Conservation (phyloP, 202 grass and related monocot species). For the Miscanthus sacchariflorus region DNA sequence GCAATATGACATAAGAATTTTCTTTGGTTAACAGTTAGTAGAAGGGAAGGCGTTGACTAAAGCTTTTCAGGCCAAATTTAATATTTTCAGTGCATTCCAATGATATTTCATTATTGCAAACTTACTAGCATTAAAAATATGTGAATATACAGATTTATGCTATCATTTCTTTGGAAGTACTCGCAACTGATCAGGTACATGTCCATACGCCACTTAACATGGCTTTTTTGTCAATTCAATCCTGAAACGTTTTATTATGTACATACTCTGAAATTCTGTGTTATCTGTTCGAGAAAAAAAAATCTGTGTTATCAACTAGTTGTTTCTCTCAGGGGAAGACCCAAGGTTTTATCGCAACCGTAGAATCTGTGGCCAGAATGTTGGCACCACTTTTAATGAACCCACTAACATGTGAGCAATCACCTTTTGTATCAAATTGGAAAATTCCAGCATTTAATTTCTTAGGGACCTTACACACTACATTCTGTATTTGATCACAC, state of each 20-base stretch:
- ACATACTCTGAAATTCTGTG: too few species aligned
- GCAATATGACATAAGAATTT: not conserved
- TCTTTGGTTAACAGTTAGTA: not conserved
- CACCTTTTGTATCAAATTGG: too few species aligned
- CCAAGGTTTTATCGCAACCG: slow-evolving; percentile 67
- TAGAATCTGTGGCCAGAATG: slow-evolving; percentile 62
- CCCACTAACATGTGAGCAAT: too few species aligned
- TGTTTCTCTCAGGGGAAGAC: slow-evolving; percentile 43
- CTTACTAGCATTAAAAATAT: not conserved
- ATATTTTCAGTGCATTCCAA: not conserved
- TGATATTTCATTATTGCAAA: not conserved
- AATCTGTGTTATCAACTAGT: too few species aligned
- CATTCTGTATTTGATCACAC: too few species aligned
- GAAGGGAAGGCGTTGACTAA: not conserved
- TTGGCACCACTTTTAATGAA: slow-evolving; percentile 82
- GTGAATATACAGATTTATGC: slow-evolving; percentile 51
- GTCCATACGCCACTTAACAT: not conserved
- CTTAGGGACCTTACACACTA: too few species aligned
- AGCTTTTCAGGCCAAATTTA: not conserved
- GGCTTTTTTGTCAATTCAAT: too few species aligned
- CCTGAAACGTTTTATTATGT: too few species aligned
- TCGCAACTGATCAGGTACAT: slow-evolving; percentile 70
- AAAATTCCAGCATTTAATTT: too few species aligned
- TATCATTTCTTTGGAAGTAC: slow-evolving; percentile 69
- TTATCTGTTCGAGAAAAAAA: too few species aligned